Base-by-base conservation (phyloP, 495 filamentous ascomycete genomes). In the Aspergillus avenaceus region DNA sequence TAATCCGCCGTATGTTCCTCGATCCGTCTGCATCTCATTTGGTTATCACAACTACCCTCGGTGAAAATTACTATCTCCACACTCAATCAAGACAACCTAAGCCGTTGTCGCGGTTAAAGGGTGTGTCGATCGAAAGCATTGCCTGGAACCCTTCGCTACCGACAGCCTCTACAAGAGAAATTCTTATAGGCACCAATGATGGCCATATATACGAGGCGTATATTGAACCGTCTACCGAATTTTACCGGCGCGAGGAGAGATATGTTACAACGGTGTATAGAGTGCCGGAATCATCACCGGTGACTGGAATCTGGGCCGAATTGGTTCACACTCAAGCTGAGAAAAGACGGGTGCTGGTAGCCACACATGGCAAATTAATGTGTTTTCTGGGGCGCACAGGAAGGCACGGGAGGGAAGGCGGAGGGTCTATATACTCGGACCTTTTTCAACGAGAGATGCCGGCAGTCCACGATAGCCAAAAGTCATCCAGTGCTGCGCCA, bases 101-200 rank as follows among this genome's bases (percentile, higher is more conserved):
- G 50, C 77, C 85, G 19, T 73, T 98, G 27, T 84, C 87, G 36
- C 83, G 89, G 25, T 70, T 98, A 38, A 92, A 91, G 61, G 88
- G 88, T 8, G 88, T 97, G 36, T 68, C 79, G 8, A 87, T 97
- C 29, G 93, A 97, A 64, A 85, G 84, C 52, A 76, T 98, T 55
- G 89, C 91, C 41, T 98, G 93, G 93, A 97, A 88, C 62, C 95
- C 93, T 2, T 90, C 91, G n/a, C 72, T 90, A n/a, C 95, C 93
- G 5, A 97, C 93, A 16, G 85, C 90, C 12, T 95, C 90, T 1
- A 98, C 93, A 0, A 77, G 93, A 42, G 93, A 98, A 72, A 97
- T 98, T n/a, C 75, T 98, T 4, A 66, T 98, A 25, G 93, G 95
- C 18, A 84, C 91, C 18, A 81, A 86, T 18, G 95, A 98, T 75